phyloP scores from a whole-genome alignment of 495 filamentous ascomycete species.

The Cercophora samala region DNA sequence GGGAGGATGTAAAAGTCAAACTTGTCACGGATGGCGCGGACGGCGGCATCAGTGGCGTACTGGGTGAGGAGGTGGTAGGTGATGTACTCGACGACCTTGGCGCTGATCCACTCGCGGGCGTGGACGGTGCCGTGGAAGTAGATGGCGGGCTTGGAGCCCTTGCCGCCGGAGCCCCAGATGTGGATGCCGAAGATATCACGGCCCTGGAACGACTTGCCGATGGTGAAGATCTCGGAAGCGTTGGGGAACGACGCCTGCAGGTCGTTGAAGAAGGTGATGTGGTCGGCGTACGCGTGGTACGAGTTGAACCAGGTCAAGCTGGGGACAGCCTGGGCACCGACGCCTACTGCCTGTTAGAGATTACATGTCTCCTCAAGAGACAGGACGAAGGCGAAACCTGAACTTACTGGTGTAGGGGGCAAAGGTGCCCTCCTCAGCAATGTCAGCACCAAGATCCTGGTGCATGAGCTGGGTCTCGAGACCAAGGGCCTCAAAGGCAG shows the following conservation, averaged over 20 bases:
- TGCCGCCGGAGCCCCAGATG: constrained; percentile 53
- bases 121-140: constrained; percentile 62
- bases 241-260: constrained; percentile 46
- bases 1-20: constrained; percentile 65
- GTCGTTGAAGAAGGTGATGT: constrained; percentile 51
- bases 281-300: constrained; percentile 57
- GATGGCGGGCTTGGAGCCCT: constrained; percentile 55
- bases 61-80: constrained; percentile 50
- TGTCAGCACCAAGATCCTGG: constrained; percentile 32
- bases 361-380: not conserved
- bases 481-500: constrained; percentile 23
- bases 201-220: constrained; percentile 51
- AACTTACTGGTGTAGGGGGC: constrained; percentile 26
- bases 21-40: constrained; percentile 49
- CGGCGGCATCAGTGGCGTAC: constrained; percentile 42
- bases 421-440: constrained; percentile 25
- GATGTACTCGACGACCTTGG: constrained; percentile 53
- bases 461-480: constrained; percentile 22
- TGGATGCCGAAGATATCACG: constrained; percentile 56
- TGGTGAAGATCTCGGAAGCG: constrained; percentile 52
- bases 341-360: constrained; percentile 19
- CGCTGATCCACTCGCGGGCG: constrained; percentile 63
- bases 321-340: constrained; percentile 22
- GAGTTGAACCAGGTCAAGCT: constrained; percentile 52
- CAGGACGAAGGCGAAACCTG: not conserved